phyloP scores from a whole-genome alignment of 148 eudicot species.

The Rhododendron ferrugineum region DNA sequence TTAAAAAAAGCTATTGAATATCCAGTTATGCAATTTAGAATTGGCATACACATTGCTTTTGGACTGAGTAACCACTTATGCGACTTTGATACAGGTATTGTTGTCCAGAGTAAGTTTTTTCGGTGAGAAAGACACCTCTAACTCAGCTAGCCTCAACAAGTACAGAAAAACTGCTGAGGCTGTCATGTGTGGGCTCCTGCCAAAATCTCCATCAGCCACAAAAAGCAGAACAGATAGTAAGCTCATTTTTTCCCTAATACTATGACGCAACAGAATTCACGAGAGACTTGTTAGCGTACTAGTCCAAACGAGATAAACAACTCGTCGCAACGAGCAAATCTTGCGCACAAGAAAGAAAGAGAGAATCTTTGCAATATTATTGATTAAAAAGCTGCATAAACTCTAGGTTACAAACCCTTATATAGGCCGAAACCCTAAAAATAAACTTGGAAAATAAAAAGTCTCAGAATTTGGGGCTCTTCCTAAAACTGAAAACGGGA shows the following conservation, averaged over 20 bases:
- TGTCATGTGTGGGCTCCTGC: conserved; percentile 78
- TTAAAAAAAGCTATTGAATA: neutral
- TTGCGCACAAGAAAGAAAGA: too few relatives aligned
- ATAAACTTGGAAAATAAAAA: too few relatives aligned
- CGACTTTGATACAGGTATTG: conserved; percentile 43
- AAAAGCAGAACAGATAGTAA: conserved; percentile 71
- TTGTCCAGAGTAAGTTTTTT: conserved; percentile 72
- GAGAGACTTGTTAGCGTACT: too few relatives aligned
- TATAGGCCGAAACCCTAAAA: too few relatives aligned
- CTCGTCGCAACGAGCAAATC: too few relatives aligned
- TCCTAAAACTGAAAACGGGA: too few relatives aligned
- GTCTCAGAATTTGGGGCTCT: too few relatives aligned
- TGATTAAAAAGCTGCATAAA: too few relatives aligned
- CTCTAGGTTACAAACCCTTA: too few relatives aligned
- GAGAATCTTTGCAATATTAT: too few relatives aligned
- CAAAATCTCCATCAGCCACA: conserved; percentile 74
- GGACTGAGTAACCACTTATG: neutral
- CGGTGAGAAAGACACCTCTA: conserved; percentile 41
- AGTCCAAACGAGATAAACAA: too few relatives aligned
- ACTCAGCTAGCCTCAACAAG: conserved; percentile 37
- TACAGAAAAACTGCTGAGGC: conserved; percentile 76
- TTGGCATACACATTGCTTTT: neutral
- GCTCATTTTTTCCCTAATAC: neutral
- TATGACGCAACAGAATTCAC: too few relatives aligned
- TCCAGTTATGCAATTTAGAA: neutral